Conservation (phyloP, 129 eudicot species). For the Centaurea solstitialis region DNA sequence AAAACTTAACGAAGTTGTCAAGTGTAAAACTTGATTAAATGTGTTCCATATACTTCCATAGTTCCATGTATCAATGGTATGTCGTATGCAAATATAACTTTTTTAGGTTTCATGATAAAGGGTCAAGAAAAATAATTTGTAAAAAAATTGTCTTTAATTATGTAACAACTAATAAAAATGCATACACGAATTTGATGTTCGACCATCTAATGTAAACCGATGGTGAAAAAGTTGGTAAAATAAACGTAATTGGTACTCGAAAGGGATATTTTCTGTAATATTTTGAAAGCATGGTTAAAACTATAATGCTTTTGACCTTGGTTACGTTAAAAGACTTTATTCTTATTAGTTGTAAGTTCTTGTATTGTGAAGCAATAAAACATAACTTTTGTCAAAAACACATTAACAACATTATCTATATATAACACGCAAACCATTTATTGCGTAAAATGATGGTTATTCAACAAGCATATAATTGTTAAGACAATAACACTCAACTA, state of each 20-base stretch:
- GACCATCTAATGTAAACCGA: too few species aligned
- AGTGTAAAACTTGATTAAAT: background rate
- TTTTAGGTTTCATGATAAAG: background rate
- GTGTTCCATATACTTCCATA: background rate
- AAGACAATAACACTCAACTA: background rate
- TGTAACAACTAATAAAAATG: background rate
- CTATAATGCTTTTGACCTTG: background rate
- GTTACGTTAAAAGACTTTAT: background rate
- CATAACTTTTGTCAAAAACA: background rate
- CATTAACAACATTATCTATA: background rate
- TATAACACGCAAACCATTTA: background rate
- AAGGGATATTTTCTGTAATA: background rate
- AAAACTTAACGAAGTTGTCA: background rate
- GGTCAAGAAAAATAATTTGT: background rate
- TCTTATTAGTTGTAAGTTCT: background rate
- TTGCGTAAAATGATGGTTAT: background rate
- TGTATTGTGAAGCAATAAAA: background rate
- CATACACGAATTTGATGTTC: background rate
- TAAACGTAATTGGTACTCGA: too few species aligned
- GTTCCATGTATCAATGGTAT: too few species aligned
- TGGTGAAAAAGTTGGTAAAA: background rate
- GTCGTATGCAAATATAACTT: background rate
- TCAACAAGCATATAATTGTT: background rate
- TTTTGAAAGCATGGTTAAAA: background rate
- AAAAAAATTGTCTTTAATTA: background rate